Evolutionary conservation across 2,329 filamentous ascomycete genomes (phyloP).

Genomic region (Colletotrichum sublineola): DNA sequence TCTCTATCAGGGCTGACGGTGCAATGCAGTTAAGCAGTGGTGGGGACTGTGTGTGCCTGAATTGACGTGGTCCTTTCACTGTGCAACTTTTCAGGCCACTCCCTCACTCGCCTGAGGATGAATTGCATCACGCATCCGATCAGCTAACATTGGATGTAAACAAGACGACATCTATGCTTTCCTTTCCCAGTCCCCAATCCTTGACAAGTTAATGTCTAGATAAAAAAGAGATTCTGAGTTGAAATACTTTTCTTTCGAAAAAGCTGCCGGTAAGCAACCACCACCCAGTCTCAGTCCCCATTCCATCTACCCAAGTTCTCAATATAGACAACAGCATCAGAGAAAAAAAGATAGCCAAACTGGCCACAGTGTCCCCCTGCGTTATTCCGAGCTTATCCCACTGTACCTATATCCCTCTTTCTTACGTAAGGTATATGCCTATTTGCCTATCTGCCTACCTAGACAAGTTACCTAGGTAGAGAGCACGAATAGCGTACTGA

Average conservation of each 20-base stretch:
- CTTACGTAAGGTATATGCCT: not conserved
- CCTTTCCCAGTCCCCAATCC: not conserved
- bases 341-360: slow-evolving; percentile 14
- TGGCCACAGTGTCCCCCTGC: slow-evolving; percentile 13
- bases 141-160: slow-evolving; percentile 1
- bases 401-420: slow-evolving; percentile 14
- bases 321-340: not conserved
- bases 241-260: not conserved
- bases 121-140: not conserved
- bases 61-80: not conserved
- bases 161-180: slow-evolving; percentile 14
- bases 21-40: not conserved
- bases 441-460: not conserved
- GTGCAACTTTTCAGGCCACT: not conserved
- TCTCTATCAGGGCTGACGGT: not conserved
- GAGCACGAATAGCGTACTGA: not conserved
- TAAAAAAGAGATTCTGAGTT: not conserved
- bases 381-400: slow-evolving; percentile 23
- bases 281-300: not conserved
- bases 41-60: slow-evolving; percentile 3
- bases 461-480: not conserved
- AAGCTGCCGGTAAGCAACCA: not conserved
- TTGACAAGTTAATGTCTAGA: not conserved
- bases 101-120: not conserved
- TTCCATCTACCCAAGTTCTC: not conserved